Conservation (phyloP, 805 yeast species). For the Debaryomyces hansenii region DNA sequence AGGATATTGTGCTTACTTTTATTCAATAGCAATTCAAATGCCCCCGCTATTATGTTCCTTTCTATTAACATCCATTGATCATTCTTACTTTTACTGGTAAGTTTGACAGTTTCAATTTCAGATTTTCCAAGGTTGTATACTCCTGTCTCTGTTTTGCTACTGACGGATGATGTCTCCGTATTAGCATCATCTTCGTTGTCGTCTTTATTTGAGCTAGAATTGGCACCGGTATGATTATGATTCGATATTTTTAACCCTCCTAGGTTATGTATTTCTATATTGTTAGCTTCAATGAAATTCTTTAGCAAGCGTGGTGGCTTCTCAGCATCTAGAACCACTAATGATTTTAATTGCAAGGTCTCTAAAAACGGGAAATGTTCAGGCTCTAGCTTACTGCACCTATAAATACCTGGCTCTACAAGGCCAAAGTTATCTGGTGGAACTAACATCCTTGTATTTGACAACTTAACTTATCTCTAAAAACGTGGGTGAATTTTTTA, state of each 20-base stretch:
- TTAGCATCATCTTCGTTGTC: constrained; percentile 15
- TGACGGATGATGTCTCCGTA: constrained; percentile 5
- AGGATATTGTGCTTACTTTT: constrained; percentile 64
- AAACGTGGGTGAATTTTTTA: neutral
- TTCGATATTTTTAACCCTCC: constrained; percentile 44
- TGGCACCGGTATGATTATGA: constrained; percentile 29
- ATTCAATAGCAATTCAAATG: constrained; percentile 67
- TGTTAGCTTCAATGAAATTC: constrained; percentile 59
- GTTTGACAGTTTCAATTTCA: constrained; percentile 22
- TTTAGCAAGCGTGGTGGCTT: constrained; percentile 73
- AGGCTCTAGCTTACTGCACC: constrained; percentile 78
- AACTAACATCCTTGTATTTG: constrained; percentile 57
- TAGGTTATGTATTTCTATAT: constrained; percentile 51
- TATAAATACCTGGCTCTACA: constrained; percentile 80
- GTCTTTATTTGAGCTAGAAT: constrained; percentile 14
- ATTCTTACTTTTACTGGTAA: constrained; percentile 27
- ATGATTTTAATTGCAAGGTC: constrained; percentile 65
- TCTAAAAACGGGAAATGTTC: constrained; percentile 76
- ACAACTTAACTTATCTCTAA: neutral
- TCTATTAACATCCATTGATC: constrained; percentile 80
- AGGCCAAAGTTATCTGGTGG: constrained; percentile 93
- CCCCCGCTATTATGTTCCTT: constrained; percentile 59
- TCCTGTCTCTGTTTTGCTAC: constrained; percentile 1
- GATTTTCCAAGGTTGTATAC: constrained; percentile 3
- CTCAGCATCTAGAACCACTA: constrained; percentile 80